Percentiles rank a stretch among this genome's conserved stretches.
These are phyloP conservation scores for Ceratobasidium sp. DNA, from an alignment of 1,284 basidiomycete genomes.

Conservation along the genomic window DNA sequence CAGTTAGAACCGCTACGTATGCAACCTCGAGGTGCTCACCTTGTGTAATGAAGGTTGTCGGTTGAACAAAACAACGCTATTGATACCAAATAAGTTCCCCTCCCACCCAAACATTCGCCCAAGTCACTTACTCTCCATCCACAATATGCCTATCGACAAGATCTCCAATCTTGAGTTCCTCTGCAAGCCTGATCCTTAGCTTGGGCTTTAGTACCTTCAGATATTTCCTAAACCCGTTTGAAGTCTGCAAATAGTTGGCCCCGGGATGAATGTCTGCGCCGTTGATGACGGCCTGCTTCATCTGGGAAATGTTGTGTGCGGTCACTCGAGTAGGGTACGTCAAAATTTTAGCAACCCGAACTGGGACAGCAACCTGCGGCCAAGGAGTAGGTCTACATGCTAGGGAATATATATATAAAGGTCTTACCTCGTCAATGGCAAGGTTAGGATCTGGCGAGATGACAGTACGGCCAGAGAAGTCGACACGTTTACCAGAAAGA, in stretches of 20 bases:
- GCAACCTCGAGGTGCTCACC: constrained; percentile 53
- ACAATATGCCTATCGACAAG: constrained; percentile 93
- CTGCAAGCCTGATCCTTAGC: constrained; percentile 70
- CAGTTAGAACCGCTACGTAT: constrained; percentile 65
- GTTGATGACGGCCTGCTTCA: constrained; percentile 85
- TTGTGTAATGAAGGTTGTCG: constrained; percentile 98
- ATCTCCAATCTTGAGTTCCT: constrained; percentile 82
- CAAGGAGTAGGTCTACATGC: background rate
- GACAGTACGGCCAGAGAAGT: constrained; percentile 98
- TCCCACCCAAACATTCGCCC: background rate
- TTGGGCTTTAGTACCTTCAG: constrained; percentile 75
- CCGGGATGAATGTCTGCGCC: constrained; percentile 94
- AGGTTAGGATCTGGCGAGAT: constrained; percentile 99
- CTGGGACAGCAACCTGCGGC: constrained; percentile 84
- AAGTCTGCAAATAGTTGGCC: constrained; percentile 85
- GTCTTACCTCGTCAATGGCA: constrained; percentile 82
- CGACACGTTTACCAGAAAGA: constrained; percentile 97
- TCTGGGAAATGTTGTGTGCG: constrained; percentile 82
- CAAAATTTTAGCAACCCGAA: constrained; percentile 93
- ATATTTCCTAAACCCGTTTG: constrained; percentile 84
- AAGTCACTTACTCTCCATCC: constrained; percentile 78
- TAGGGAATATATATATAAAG: background rate
- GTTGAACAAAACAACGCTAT: constrained; percentile 91
- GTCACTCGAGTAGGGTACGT: constrained; percentile 98
- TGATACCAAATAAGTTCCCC: background rate